Base-by-base conservation (phyloP, 352 stramenopile genomes). In the Globisporangium spinosum region DNA sequence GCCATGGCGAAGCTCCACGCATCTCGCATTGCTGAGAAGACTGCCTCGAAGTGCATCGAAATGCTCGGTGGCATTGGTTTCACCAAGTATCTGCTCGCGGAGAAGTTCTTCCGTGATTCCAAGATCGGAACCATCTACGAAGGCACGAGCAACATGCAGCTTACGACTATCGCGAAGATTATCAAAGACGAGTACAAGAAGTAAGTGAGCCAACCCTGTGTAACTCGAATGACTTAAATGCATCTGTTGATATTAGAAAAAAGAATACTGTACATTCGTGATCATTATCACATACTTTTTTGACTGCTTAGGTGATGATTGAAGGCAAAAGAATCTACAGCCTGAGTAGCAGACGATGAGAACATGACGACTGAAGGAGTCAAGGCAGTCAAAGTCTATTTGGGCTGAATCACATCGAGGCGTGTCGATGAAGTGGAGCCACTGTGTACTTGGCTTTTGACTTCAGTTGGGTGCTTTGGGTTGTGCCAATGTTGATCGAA, bases 121-220 rank as follows among this genome's bases (percentile, higher is more conserved):
- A 99, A 98, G 78, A 98, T 99, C 69, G 96, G 96, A 55, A 85
- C 88, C 25, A 99, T 99, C 64, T 99, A 99, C 81, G 97, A 99
- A 80, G 97, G 97, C 25, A 99, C 96, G 12, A 98, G 86, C 73
- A 98, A 98, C 77, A 98, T 99, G 85, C 95, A 98, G 87, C 90
- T 98, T 47, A 93, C 84, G 58, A 97, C 90, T 12, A 98, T 98
- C 67, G 90, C 92, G 58, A 97, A 97, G 75, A 69, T 97, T 17
- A 75, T 98, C 58, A 86, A 94, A 67, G 79, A 96, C 32, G 83
- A 97, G 69, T 97, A 92, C 78, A 91, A 90, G 68, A 90, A 89
- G 73, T 91, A 78, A 68, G 49, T 51, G 35, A 25, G 1, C 22
- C 32, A 38, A 38, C 32, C 38, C 17, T 61, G 25, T 59, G 22